Percentiles rank a stretch among this genome's conserved stretches.
Evolutionary conservation across 2,329 filamentous ascomycete genomes (phyloP).

Genomic region (Paracoccidioides lutzii): DNA sequence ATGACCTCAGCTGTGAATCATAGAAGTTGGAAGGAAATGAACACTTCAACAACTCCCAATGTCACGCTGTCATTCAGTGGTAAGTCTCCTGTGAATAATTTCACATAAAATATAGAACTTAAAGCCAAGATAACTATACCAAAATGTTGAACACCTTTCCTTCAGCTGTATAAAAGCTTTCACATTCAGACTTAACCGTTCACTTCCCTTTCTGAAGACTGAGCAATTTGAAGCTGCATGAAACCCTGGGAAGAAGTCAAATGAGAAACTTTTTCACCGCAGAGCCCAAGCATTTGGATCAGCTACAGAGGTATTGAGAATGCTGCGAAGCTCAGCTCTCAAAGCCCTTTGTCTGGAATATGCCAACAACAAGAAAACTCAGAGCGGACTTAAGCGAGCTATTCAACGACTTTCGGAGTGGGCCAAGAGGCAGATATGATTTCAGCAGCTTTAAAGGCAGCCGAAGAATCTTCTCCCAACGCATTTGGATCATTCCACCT

Average conservation of each 20-base stretch:
- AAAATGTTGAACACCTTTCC: constrained; percentile 21
- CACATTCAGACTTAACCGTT: constrained; percentile 24
- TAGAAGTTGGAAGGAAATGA: constrained; percentile 24
- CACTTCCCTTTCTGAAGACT: constrained; percentile 21
- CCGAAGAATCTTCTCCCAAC: constrained; percentile 25
- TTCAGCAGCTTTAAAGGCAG: constrained; percentile 16
- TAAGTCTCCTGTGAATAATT: constrained; percentile 10
- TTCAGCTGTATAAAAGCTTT: constrained; percentile 27
- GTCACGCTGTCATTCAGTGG: constrained; percentile 16
- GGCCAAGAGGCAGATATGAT: constrained; percentile 14
- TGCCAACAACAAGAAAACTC: constrained; percentile 24
- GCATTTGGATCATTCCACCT: constrained; percentile 38
- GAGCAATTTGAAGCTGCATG: constrained; percentile 20
- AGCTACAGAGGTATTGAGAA: constrained; percentile 23
- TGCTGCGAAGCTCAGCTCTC: constrained; percentile 27
- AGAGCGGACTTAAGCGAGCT: constrained; percentile 20
- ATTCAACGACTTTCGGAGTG: constrained; percentile 13
- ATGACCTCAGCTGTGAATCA: constrained; percentile 9
- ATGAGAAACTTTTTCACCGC: constrained; percentile 26
- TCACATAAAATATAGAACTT: constrained; percentile 1
- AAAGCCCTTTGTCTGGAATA: constrained; percentile 19
- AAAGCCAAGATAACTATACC: constrained; percentile 23
- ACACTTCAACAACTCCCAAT: constrained; percentile 9
- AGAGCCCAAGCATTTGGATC: constrained; percentile 33
- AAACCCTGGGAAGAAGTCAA: constrained; percentile 23